Evolutionary conservation across 2,329 filamentous ascomycete genomes (phyloP), one percentile per base, ranked within the genome.

Genomic region (Gaeumannomyces tritici): DNA sequence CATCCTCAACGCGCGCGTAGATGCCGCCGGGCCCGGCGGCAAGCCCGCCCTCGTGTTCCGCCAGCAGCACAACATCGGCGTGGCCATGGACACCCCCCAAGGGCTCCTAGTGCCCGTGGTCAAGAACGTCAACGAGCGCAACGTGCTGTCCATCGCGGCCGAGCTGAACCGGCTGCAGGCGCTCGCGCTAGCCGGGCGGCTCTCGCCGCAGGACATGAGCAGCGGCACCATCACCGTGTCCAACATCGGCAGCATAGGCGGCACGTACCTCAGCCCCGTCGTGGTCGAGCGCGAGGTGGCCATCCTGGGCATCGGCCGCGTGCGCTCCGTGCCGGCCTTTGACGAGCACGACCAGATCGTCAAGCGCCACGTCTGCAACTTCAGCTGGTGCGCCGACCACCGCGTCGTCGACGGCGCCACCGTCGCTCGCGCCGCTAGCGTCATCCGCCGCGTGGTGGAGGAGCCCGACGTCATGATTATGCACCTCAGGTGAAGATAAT

Each of bases 361-460:
- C 15, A 86, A 85, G 75, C 90, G 86, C 73, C 88, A 96, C 70
- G 83, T 96, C 65, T 88, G 89, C 72, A 92, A 96, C 71, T 91
- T 98, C 69, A 98, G 93, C 76, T 98, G 93, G 93, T 93, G 90
- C 73, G 93, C 93, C 7, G 93, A 98, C 75, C 95, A 99, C 75
- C 82, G 95, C 26, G 90, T 98, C 62, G 87, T 98, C 58, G 95
- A 99, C 75, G 95, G 95, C 2, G 93, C 93, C 58, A 96, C 93
- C 64, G 91, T 96, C 84, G 95, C 95, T 26, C 83, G 93, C 67
- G 93, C 93, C 73, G 92, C 91, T 15, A 91, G 93, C 69, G 83
- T 89, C 65, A 89, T 98, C 27, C 86, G 87, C 68, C 80, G 80
- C 61, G 85, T 90, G 68, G 83, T 98, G 54, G 93, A 98, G 77